Conservation (phyloP, 331 rosid genomes). For the Malus hybrid region DNA sequence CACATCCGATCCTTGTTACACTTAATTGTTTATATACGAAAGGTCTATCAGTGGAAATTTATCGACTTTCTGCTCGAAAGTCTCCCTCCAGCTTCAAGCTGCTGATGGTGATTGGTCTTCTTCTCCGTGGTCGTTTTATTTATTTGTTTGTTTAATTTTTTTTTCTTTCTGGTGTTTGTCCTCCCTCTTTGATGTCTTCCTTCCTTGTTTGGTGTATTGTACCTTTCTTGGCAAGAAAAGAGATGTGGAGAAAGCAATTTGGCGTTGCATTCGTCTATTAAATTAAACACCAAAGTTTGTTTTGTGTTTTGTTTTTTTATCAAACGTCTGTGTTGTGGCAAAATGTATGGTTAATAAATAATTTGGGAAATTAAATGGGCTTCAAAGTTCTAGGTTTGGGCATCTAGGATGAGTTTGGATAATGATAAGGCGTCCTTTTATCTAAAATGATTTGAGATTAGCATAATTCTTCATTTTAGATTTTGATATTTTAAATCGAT, state of each 20-base stretch:
- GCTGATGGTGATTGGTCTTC: too few species aligned
- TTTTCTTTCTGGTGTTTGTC: background rate
- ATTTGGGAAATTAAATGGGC: background rate
- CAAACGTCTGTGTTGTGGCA: too few species aligned
- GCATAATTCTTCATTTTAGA: fast-evolving
- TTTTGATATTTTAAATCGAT: too few species aligned
- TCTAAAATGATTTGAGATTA: too few species aligned
- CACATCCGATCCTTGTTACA: background rate
- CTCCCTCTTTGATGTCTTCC: background rate
- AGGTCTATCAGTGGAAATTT: background rate
- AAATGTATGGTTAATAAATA: too few species aligned
- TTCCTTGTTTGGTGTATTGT: background rate
- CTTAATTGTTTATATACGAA: constrained; percentile 3
- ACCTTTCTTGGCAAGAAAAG: background rate
- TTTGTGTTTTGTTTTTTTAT: too few species aligned
- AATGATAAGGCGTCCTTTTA: too few species aligned
- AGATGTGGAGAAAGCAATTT: background rate
- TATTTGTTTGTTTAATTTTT: too few species aligned
- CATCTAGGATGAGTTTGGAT: too few species aligned
- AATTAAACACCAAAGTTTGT: too few species aligned
- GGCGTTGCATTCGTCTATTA: constrained; percentile 2
- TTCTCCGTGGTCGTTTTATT: too few species aligned
- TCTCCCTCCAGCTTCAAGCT: background rate
- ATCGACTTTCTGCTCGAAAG: background rate
- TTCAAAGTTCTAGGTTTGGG: background rate